Evolutionary conservation across 352 stramenopile species (phyloP).

Genomic region (Saprolegnia diclina): DNA sequence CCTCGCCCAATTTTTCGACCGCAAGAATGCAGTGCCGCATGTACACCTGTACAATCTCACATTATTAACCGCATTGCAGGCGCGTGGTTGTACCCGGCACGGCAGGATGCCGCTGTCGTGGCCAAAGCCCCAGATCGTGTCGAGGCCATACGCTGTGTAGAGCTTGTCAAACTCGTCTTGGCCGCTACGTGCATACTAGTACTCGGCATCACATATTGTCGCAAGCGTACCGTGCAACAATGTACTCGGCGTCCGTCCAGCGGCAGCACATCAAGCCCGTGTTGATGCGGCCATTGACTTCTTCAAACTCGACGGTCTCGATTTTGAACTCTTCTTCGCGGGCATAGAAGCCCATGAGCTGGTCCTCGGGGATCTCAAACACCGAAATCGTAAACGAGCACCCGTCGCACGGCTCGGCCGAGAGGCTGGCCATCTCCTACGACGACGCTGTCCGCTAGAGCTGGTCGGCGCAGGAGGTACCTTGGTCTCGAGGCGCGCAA

Average conservation of each 20-base stretch:
- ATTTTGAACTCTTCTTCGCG: slow-evolving; percentile 88
- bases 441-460: not conserved
- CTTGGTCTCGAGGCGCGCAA: slow-evolving; percentile 82
- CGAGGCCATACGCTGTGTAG: slow-evolving; percentile 78
- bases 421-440: slow-evolving; percentile 87
- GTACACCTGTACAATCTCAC: slow-evolving; percentile 32
- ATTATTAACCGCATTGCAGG: not conserved
- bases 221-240: slow-evolving; percentile 38
- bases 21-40: slow-evolving; percentile 64
- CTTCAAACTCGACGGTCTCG: slow-evolving; percentile 60
- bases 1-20: slow-evolving; percentile 37
- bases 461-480: slow-evolving; percentile 26
- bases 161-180: slow-evolving; percentile 72
- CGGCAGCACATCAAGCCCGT: slow-evolving; percentile 81
- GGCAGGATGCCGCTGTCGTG: slow-evolving; percentile 76
- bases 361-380: slow-evolving; percentile 51
- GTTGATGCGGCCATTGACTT: slow-evolving; percentile 42
- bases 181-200: slow-evolving; percentile 42
- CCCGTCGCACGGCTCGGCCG: slow-evolving; percentile 50
- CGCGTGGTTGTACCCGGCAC: slow-evolving; percentile 61
- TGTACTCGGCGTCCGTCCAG: slow-evolving; percentile 85
- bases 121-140: slow-evolving; percentile 90
- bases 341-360: slow-evolving; percentile 68
- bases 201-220: not conserved
- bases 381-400: slow-evolving; percentile 64